Percentiles rank a stretch among this genome's conserved stretches.
These are phyloP conservation scores for Inonotus hispidus DNA, from an alignment of 1,284 basidiomycete species.

Conservation along the genomic window DNA sequence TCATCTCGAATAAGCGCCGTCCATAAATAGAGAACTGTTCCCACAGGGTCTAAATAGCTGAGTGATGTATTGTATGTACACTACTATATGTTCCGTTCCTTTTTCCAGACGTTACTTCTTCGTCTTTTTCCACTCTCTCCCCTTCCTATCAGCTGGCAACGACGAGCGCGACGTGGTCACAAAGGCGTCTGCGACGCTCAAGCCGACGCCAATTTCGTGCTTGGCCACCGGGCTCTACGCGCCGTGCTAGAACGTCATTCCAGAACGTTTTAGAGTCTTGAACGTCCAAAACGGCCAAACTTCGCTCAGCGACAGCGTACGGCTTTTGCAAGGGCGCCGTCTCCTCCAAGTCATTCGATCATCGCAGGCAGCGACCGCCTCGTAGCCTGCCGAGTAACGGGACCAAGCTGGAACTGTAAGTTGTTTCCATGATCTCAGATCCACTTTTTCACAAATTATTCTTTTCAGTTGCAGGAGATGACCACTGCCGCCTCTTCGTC, in stretches of 20 bases:
- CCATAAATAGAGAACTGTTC: not conserved
- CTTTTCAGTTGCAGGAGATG: slow-evolving; percentile 4
- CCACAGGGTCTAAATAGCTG: not conserved
- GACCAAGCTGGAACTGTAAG: not conserved
- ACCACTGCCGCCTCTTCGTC: slow-evolving; percentile 8
- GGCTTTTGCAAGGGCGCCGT: not conserved
- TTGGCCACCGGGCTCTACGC: not conserved
- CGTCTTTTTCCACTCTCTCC: not conserved
- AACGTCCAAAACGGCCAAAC: not conserved
- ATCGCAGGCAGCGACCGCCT: not conserved
- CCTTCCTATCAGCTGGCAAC: not conserved
- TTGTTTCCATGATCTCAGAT: not conserved
- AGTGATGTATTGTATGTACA: not conserved
- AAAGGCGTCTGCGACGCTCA: not conserved
- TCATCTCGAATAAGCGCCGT: not conserved
- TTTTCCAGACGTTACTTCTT: not conserved
- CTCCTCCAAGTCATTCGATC: not conserved
- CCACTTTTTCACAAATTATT: not conserved
- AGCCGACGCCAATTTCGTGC: not conserved
- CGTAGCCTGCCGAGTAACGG: not conserved
- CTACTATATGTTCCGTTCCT: not conserved
- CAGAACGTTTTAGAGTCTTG: not conserved
- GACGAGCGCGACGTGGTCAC: not conserved
- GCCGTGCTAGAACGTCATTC: not conserved
- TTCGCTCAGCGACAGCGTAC: not conserved